Base-by-base conservation (phyloP, 2,329 filamentous ascomycete genomes). In the Exophiala calicioides region DNA sequence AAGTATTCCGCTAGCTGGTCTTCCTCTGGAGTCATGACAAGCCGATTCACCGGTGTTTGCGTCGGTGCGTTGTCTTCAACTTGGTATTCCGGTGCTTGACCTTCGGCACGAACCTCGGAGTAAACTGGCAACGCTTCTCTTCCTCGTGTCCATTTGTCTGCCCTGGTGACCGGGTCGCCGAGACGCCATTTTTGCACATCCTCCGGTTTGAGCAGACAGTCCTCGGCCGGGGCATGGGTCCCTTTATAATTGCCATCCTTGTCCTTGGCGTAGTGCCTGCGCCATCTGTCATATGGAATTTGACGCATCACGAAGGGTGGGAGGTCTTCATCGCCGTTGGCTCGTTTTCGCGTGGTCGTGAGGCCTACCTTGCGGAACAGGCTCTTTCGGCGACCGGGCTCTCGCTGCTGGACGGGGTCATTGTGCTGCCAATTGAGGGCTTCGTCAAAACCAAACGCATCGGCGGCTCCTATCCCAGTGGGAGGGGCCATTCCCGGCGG, bases 261-360 rank as follows among this genome's bases (percentile, higher is more conserved):
- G 45, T 56, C 53, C 35, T 56, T 56, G 13, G 53, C 53, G 27
- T 56, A 56, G 34, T 56, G 53, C 35, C 54, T 56, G n/a, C 53
- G 39, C 53, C 51, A 56, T 5, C 31, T 42, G n/a, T 54, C 51
- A 20, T 56, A 56, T 7, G 53, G 53, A 12, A 56, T 41, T 38
- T 56, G 43, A n/a, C 51, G 47, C 33, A 56, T 42, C 10, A 47
- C 32, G 26, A 56, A 56, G 1, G 51, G 51, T 19, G 53, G 53
- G 13, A 48, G 24, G 18, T 53, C 41, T 10, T 47, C 38, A 13
- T 48, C 38, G 9, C 39, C 26, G 18, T 24, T 29, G n/a, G 30
- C 32, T 33, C 41, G 38, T 38, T 51, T 52, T 7, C 51, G 39
- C 39, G 50, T 30, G 4, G 44, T 49, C 20, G 51, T 54, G n/a